Evolutionary conservation across 83 land plant species (phyloP).

Genomic region (Picea abies): DNA sequence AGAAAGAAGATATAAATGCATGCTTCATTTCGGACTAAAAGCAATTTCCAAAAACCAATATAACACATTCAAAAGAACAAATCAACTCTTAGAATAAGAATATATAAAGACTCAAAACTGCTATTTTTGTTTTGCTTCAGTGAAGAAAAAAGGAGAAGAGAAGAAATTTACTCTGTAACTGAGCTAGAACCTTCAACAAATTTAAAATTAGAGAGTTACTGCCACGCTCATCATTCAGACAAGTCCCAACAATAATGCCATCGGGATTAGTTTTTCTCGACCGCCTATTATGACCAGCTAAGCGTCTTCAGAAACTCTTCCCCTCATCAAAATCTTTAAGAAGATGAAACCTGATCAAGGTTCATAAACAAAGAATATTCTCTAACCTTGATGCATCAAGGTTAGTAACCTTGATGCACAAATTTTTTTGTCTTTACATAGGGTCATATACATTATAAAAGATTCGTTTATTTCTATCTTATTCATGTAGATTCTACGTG

Average conservation of each 20-base stretch:
- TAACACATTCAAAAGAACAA: not conserved
- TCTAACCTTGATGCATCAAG: too few relatives aligned
- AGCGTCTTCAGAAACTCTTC: conserved; percentile 83
- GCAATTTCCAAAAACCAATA: not conserved
- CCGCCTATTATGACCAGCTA: conserved; percentile 88
- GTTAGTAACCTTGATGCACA: not conserved
- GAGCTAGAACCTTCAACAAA: conserved; percentile 51
- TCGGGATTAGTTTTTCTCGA: conserved; percentile 84
- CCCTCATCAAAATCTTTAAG: conserved; percentile 94
- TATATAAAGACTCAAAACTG: not conserved
- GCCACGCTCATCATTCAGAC: conserved; percentile 33
- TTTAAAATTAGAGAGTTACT: conserved; percentile 41
- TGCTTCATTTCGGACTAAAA: not conserved
- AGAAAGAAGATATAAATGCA: not conserved
- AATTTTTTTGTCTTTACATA: not conserved
- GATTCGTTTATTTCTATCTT: not conserved
- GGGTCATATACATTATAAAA: not conserved
- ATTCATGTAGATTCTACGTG: not conserved
- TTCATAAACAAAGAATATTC: not conserved
- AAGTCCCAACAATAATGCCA: conserved; percentile 27
- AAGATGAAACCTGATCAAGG: conserved; percentile 71
- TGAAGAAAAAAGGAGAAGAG: not conserved
- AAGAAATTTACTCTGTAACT: conserved; percentile 44
- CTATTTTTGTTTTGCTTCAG: not conserved
- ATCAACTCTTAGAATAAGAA: not conserved